Base-by-base conservation (phyloP, 768 basidiomycete genomes). In the Agaricus sinodeliciosus region DNA sequence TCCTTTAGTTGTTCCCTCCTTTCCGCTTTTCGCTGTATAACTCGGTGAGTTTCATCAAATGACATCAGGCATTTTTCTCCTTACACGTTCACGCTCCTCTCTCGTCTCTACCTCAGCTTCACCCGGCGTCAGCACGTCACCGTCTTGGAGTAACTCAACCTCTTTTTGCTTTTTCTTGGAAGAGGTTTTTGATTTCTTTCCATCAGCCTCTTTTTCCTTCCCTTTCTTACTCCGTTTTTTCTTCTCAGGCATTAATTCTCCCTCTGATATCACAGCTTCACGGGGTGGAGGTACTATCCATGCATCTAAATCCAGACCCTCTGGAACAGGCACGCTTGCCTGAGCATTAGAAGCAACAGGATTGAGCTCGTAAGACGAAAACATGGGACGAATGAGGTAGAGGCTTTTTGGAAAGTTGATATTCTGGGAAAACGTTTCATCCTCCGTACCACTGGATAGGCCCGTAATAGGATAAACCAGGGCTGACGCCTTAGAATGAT, bases 391-490 rank as follows among this genome's bases (percentile, higher is more conserved):
- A 41, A 98, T 82, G 49, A 99, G 80, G 65, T 84, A 88, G 11
- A 98, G 71, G 60, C 89, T 91, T 70, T 94, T 94, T 2, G 96
- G 96, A 62, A 90, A 95, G 34, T 69, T 68, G 13, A 81, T 79
- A 34, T 80, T 77, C 13, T 1, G 63, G 35, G 11, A 22, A 22
- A 22, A 57, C 53, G 67, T 61, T 4, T 63, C 58, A 45, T 73
- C 76, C 11, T 77, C 78, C 11, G 73, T 68, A 16, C 45, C 27
- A 37, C 67, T 58, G 9, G 69, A 65, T 15, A 65, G 55, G 13
- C 72, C 75, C 26, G 70, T 70, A 31, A 69, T 68, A 1, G 69
- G 67, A 22, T 69, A 65, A 7, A 65, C 57, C 42, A 61, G 55
- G 16, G 48, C 62, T 39, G 60, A 46, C 7, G 67, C 62, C 49